phyloP scores from a whole-genome alignment of 139 green algal species.

The Chlamydomonas eustigma region DNA sequence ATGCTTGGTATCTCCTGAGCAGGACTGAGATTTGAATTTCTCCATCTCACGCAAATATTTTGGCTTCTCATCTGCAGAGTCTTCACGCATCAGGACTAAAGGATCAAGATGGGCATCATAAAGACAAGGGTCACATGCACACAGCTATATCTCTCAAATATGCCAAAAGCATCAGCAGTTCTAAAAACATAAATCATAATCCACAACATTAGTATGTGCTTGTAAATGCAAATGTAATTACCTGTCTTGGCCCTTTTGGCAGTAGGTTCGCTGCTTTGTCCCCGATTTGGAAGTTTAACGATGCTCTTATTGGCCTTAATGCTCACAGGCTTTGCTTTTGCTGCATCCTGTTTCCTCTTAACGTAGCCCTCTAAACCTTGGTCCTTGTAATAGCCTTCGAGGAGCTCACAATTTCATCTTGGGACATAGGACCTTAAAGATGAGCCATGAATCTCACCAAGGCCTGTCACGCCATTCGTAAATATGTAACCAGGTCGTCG shows the following conservation, averaged over 20 bases:
- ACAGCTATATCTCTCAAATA: background rate
- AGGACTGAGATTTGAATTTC: background rate
- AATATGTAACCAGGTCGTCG: background rate
- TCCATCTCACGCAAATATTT: constrained; percentile 4
- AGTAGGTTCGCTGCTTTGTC: background rate
- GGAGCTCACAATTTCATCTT: background rate
- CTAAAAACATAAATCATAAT: background rate
- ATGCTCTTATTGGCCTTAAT: constrained; percentile 12
- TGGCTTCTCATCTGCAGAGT: background rate
- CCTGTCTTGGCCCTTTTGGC: constrained; percentile 2
- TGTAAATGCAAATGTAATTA: no score
- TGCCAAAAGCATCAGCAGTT: background rate
- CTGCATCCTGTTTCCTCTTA: background rate
- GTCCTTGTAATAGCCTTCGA: constrained; percentile 5
- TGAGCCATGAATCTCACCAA: background rate
- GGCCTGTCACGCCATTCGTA: background rate
- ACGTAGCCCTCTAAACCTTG: background rate
- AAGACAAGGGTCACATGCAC: background rate
- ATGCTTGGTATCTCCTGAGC: background rate
- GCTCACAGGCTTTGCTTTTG: background rate
- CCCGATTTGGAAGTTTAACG: background rate
- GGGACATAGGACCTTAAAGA: background rate
- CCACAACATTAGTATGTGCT: no score
- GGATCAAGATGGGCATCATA: background rate
- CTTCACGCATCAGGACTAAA: background rate